Evolutionary conservation across 2,329 filamentous ascomycete genomes (phyloP), one percentile per base, ranked within the genome.

Genomic region (Tolypocladium cylindrosporum): DNA sequence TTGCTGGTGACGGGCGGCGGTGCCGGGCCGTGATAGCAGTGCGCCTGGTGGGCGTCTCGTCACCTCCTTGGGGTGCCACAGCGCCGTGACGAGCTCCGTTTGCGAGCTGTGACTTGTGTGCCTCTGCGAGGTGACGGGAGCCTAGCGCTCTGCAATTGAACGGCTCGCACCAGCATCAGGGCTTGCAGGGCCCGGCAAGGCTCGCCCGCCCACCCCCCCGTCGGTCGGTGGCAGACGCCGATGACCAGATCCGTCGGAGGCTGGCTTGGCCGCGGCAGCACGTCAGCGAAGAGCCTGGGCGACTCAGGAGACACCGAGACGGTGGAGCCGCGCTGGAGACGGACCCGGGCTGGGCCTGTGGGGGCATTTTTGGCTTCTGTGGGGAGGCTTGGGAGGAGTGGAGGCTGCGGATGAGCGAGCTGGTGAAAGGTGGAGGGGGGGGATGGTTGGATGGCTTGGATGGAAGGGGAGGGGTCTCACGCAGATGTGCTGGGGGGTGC

Each of bases 171-270:
- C 6, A 11, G 27, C 27, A 24, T 4, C 21, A 51, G 43, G 24
- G 43, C 24, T 11, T 19, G 21, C 41, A 43, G 41, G 21, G 43
- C 43, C 8, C 27, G 24, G 48, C 31, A 31, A 14, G 45, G 45
- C 27, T 5, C 3, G 27, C 27, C 27, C 27, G 16, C 16, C 45
- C 27, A 14, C 7, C 27, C 24, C 16, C 16, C 27, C 16, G 48
- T 51, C 48, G 27, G 39, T n/a, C 31, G 31, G 40, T 14, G 54
- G 42, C 24, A 55, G 40, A 42, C 57, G 31, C 27, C 59, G 56
- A 60, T 59, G 61, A 57, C 62, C 61, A 62, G 61, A 61, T 63
- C 58, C 59, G 61, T 61, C 55, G 59, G 59, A 52, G 61, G 59
- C 61, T 60, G 59, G 42, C 45, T 50, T 56, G 58, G 56, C 31